Percentiles rank a stretch among this genome's conserved stretches.
Evolutionary conservation across 208 protist genomes (phyloP).

Genomic region (Crithidia thermophila): DNA sequence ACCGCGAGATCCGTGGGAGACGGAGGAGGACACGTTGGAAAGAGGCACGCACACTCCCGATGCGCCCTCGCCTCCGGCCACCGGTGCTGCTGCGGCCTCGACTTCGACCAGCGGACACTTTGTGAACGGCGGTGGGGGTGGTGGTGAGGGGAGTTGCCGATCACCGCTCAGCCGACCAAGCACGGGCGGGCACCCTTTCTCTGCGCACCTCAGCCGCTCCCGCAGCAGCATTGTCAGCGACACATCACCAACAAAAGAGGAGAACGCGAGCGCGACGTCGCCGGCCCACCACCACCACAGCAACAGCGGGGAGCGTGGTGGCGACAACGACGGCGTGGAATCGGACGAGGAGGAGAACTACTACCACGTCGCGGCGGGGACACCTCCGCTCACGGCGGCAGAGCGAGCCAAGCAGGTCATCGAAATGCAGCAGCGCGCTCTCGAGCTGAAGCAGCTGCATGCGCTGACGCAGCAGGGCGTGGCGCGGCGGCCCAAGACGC

Average conservation of each 20-base stretch:
- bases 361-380: conserved; percentile 20
- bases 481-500: conserved; percentile 59
- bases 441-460: conserved; percentile 32
- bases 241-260: background rate
- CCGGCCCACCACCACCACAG: background rate
- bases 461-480: conserved; percentile 40
- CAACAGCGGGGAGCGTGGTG: background rate
- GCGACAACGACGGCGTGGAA: background rate
- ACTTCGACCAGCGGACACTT: background rate
- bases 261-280: background rate
- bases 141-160: no score
- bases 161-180: background rate
- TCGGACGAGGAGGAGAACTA: conserved; percentile 28
- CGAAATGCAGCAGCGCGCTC: conserved; percentile 46
- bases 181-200: conserved; percentile 15
- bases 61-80: background rate
- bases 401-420: conserved; percentile 52
- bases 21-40: conserved; percentile 1
- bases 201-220: background rate
- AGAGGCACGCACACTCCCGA: background rate
- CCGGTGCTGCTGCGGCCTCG: background rate
- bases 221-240: conserved; percentile 7
- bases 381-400: conserved; percentile 38
- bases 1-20: conserved; percentile 34
- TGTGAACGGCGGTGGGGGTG: background rate